Evolutionary conservation across 768 basidiomycete species (phyloP).

Genomic region (Clathrus columnatus): DNA sequence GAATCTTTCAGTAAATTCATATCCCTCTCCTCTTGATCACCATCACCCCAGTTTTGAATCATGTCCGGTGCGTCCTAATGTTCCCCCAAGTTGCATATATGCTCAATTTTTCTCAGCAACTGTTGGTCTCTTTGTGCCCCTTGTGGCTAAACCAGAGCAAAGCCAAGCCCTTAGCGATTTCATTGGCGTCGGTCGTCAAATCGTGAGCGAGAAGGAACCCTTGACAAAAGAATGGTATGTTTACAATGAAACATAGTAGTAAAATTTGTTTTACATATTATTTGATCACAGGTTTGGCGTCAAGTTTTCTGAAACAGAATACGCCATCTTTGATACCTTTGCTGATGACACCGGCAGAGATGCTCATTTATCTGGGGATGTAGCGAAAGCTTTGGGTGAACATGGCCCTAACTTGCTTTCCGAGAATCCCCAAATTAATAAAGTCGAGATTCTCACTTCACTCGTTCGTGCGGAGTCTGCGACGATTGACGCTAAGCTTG

Average conservation of each 20-base stretch:
- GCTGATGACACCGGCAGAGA: slow-evolving; percentile 24
- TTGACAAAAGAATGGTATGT: slow-evolving; percentile 30
- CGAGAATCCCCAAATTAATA: slow-evolving; percentile 21
- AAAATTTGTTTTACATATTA: not conserved
- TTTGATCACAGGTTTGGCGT: slow-evolving; percentile 19
- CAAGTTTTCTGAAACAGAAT: slow-evolving; percentile 20
- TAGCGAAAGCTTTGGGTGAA: slow-evolving; percentile 27
- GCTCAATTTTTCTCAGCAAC: slow-evolving; percentile 10
- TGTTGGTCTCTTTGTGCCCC: slow-evolving; percentile 24
- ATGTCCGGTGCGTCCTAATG: not conserved
- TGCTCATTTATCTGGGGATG: slow-evolving; percentile 28
- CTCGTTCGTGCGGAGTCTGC: slow-evolving; percentile 18
- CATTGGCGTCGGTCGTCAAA: slow-evolving; percentile 21
- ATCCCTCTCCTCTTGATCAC: not conserved
- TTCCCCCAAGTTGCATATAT: not conserved
- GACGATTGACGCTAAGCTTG: slow-evolving; percentile 16
- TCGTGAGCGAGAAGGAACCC: slow-evolving; percentile 25
- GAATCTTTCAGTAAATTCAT: not conserved
- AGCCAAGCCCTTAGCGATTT: slow-evolving; percentile 21
- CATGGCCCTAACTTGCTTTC: slow-evolving; percentile 25
- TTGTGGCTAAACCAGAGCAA: slow-evolving; percentile 21
- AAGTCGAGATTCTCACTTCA: slow-evolving; percentile 25
- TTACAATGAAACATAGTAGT: not conserved
- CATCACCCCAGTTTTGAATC: not conserved
- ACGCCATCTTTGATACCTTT: slow-evolving; percentile 33